phyloP scores from a whole-genome alignment of 2,329 filamentous ascomycete species.

The Ophiostoma quercus region DNA sequence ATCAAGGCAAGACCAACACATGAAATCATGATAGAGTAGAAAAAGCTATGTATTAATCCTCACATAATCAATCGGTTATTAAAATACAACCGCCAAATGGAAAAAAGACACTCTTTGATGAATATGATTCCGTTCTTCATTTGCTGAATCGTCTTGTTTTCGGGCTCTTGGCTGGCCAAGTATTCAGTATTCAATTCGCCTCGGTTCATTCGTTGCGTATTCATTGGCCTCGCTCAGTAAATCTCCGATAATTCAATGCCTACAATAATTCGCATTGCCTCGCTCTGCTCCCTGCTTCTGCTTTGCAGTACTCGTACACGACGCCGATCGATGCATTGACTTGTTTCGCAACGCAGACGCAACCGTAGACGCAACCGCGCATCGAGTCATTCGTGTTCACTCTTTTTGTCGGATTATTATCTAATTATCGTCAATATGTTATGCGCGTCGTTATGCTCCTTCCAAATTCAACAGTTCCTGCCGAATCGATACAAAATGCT shows the following conservation, averaged over 20 bases:
- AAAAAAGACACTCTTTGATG: background rate
- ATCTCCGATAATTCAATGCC: background rate
- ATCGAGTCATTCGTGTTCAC: too few species aligned
- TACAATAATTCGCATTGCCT: too few species aligned
- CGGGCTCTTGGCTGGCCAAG: background rate
- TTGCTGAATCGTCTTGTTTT: too few species aligned
- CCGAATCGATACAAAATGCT: background rate
- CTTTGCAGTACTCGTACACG: background rate
- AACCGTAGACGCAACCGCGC: background rate
- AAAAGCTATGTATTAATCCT: background rate
- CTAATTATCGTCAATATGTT: background rate
- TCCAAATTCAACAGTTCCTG: background rate
- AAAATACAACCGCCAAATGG: background rate
- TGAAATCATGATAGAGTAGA: conserved; percentile 3
- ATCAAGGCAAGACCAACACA: conserved; percentile 8
- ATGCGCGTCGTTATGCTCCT: background rate
- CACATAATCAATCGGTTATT: background rate
- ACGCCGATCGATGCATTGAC: background rate
- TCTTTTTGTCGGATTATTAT: background rate
- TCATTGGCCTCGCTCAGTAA: background rate
- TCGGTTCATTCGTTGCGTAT: background rate
- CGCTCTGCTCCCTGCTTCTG: background rate
- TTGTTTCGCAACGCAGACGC: background rate
- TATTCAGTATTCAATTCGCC: background rate
- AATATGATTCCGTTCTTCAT: background rate